Conservation (phyloP, 148 eudicot species). For the Arctostaphylos glauca region DNA sequence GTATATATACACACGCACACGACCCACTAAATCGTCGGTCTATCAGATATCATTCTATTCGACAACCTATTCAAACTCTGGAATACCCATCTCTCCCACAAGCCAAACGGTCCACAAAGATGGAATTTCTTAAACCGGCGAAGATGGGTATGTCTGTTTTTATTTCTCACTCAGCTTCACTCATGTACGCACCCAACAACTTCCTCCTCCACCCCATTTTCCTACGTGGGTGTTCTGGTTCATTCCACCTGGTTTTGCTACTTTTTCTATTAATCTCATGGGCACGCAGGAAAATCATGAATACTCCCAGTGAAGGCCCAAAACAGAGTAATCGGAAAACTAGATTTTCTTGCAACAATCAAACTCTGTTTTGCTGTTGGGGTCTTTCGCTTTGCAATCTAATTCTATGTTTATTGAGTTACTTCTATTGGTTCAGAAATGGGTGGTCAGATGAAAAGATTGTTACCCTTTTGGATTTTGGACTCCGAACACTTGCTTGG, state of each 20-base stretch:
- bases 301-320: conserved; percentile 12
- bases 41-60: background rate
- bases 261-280: background rate
- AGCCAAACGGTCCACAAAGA: background rate
- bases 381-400: conserved; percentile 40
- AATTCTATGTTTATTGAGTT: conserved; percentile 34
- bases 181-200: background rate
- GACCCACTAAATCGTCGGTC: background rate
- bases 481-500: conserved; percentile 38
- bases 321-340: too few species aligned
- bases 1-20: too few species aligned
- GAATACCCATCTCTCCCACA: background rate
- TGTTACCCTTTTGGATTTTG: too few species aligned
- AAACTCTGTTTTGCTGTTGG: conserved; percentile 36
- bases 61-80: background rate
- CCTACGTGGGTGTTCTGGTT: conserved; percentile 14
- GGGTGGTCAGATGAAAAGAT: conserved; percentile 54
- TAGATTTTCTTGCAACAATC: conserved; percentile 29
- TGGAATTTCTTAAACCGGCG: background rate
- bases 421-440: conserved; percentile 50
- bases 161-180: background rate
- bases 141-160: conserved; percentile 6
- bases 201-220: conserved; percentile 15
- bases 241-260: conserved; percentile 4
- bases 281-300: conserved; percentile 2